Evolutionary conservation across 257 asterid species (phyloP).

Genomic region (Nicotiana noctiflora): DNA sequence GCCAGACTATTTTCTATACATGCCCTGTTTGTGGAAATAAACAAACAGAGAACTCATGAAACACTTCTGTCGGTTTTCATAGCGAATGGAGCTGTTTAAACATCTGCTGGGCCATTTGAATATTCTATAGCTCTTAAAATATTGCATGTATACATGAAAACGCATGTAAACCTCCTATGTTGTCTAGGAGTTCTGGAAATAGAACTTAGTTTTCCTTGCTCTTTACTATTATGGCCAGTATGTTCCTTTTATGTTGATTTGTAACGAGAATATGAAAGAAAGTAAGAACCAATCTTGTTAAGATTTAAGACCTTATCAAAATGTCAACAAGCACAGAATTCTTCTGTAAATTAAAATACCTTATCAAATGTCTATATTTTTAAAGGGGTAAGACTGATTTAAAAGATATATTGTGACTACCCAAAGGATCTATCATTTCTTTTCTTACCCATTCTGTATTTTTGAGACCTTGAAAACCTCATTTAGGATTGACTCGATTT

Average conservation of each 20-base stretch:
- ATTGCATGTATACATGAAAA: background rate
- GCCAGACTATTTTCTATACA: conserved; percentile 84
- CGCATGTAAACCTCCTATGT: background rate
- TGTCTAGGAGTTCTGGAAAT: background rate
- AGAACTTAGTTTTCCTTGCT: background rate
- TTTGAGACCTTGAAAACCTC: too few species aligned
- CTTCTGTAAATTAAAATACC: too few species aligned
- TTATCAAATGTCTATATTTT: too few species aligned
- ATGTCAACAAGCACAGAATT: too few species aligned
- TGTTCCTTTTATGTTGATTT: background rate
- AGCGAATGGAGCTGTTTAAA: background rate
- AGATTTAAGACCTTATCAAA: too few species aligned
- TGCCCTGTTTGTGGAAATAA: conserved; percentile 72
- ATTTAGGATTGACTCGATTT: too few species aligned
- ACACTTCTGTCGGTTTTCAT: background rate
- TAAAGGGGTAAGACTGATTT: too few species aligned
- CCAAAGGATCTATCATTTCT: too few species aligned
- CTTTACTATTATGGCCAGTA: background rate
- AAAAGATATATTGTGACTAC: too few species aligned
- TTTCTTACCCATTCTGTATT: too few species aligned
- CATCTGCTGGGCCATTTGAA: background rate
- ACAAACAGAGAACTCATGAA: conserved; percentile 75
- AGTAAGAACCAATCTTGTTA: too few species aligned
- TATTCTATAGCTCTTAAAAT: background rate
- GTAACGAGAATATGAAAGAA: background rate